A percentile compares a stretch with the other conserved stretches of the same genome.
Evolutionary conservation across 108 stramenopile species (phyloP).

Genomic region (Pseudonitzschia delicatissima): DNA sequence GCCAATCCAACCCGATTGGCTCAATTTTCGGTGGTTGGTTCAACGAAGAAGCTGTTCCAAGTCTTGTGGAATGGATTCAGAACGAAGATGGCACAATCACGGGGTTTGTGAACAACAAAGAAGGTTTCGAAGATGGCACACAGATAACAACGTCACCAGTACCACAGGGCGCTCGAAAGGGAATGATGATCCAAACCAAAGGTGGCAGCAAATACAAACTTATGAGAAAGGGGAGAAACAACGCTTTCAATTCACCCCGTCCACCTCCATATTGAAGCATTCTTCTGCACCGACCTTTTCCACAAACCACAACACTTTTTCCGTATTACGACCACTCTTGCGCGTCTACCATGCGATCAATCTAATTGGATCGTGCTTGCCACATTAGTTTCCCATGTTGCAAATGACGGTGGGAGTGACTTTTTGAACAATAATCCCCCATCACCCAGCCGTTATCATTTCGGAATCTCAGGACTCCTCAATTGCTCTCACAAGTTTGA

Average conservation of each 20-base stretch:
- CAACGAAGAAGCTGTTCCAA: conserved; percentile 34
- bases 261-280: no score
- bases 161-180: conserved; percentile 55
- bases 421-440: no score
- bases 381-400: no score
- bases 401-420: no score
- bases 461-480: no score
- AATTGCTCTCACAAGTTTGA: no score
- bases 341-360: no score
- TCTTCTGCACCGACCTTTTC: no score
- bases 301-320: no score
- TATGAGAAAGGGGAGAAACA: conserved; percentile 26
- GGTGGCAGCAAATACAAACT: conserved; percentile 81
- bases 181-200: conserved; percentile 62
- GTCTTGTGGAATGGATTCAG: conserved; percentile 67
- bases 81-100: conserved; percentile 77
- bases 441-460: no score
- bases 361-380: no score
- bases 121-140: conserved; percentile 67
- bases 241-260: neutral
- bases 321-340: no score
- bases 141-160: conserved; percentile 88
- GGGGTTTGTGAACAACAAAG: conserved; percentile 69
- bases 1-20: neutral
- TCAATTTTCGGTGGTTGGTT: conserved; percentile 1